A percentile compares a stretch with the other conserved stretches of the same genome.
phyloP scores from a whole-genome alignment of 176 grass and related monocot genomes.

The Musa acuminata region DNA sequence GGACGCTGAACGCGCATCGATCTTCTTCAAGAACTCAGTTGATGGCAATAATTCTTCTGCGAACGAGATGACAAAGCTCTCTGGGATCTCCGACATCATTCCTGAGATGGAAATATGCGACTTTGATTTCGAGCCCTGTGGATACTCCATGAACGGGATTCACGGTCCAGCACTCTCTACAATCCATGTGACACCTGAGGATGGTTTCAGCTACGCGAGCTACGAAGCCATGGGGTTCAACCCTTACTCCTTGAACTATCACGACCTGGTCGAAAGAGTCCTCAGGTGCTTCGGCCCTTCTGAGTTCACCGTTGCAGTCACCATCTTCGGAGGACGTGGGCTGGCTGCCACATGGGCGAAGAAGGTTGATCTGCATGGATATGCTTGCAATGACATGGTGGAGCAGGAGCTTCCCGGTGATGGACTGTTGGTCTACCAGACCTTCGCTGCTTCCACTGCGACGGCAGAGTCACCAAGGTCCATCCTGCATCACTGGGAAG shows the following conservation, averaged over 20 bases:
- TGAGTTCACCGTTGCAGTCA: constrained; percentile 35
- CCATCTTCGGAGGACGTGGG: constrained; percentile 45
- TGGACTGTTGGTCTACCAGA: constrained; percentile 69
- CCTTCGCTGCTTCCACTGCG: constrained; percentile 31
- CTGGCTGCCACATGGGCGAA: constrained; percentile 59
- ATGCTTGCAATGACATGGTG: constrained; percentile 33
- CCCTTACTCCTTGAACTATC: constrained; percentile 36
- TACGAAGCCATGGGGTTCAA: constrained; percentile 79
- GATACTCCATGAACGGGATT: too few relatives aligned
- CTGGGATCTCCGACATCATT: constrained; percentile 68
- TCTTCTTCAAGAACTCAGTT: constrained; percentile 69
- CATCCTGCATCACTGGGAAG: too few relatives aligned
- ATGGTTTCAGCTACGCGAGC: constrained; percentile 30
- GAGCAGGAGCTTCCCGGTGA: constrained; percentile 52
- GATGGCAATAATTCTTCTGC: constrained; percentile 30
- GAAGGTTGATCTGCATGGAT: constrained; percentile 29
- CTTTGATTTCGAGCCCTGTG: too few relatives aligned
- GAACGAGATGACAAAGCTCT: constrained; percentile 59
- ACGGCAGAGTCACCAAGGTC: too few relatives aligned
- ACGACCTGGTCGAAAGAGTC: constrained; percentile 45
- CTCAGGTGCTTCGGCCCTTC: constrained; percentile 37
- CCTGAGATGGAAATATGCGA: constrained; percentile 38
- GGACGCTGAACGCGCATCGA: constrained; percentile 35
- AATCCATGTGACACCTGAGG: too few relatives aligned
- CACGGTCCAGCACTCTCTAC: too few relatives aligned